Percentiles rank a stretch among this genome's conserved stretches.
Conservation (phyloP, 371 early-diverging fungal genomes). For the Haplosporangium sp. region DNA sequence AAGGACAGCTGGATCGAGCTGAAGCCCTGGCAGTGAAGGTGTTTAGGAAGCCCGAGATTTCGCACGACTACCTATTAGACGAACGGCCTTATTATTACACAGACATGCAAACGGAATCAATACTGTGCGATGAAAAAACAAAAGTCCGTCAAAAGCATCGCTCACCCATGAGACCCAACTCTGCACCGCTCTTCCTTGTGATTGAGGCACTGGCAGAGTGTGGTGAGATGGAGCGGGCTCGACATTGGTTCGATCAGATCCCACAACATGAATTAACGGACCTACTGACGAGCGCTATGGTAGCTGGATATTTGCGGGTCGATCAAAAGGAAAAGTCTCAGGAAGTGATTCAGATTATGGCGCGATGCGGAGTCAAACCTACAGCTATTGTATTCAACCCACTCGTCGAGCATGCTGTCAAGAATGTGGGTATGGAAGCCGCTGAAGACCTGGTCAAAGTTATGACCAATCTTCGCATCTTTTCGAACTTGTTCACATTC, state of each 20-base stretch:
- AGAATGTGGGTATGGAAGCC: conserved; percentile 36
- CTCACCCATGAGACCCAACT: conserved; percentile 46
- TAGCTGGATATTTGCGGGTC: conserved; percentile 33
- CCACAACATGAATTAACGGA: conserved; percentile 40
- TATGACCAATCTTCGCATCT: conserved; percentile 27
- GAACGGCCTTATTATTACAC: conserved; percentile 34
- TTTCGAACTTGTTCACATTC: conserved; percentile 39
- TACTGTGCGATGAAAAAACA: neutral
- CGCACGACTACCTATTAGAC: conserved; percentile 35
- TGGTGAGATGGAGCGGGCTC: conserved; percentile 49
- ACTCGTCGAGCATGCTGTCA: conserved; percentile 35
- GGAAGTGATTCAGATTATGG: conserved; percentile 53
- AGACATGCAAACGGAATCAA: conserved; percentile 15
- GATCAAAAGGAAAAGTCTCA: conserved; percentile 41
- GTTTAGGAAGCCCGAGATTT: conserved; percentile 31
- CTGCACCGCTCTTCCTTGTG: conserved; percentile 37
- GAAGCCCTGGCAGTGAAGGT: conserved; percentile 43
- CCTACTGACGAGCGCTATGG: conserved; percentile 48
- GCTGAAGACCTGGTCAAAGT: conserved; percentile 39
- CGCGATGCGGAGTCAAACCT: conserved; percentile 43
- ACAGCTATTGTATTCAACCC: conserved; percentile 53
- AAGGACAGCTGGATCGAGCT: conserved; percentile 42
- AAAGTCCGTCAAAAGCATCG: conserved; percentile 20
- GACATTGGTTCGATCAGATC: conserved; percentile 46
- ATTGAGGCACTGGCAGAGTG: conserved; percentile 42